Conservation (phyloP, 805 yeast genomes). For the Dipodascus geniculatus region DNA sequence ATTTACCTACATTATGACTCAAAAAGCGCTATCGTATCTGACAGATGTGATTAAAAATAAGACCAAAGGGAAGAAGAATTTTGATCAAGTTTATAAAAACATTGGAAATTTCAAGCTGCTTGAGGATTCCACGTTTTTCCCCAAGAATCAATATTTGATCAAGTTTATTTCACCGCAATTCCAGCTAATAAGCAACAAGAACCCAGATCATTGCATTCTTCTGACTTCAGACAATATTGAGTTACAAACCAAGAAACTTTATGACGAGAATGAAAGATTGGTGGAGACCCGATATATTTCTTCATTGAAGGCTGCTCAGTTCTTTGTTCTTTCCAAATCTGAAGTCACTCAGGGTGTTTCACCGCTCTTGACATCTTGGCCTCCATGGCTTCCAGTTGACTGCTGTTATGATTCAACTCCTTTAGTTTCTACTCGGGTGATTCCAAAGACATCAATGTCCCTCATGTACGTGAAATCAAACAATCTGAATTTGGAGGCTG, state of each 20-base stretch:
- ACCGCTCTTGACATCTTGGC: constrained; percentile 54
- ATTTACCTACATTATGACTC: constrained; percentile 32
- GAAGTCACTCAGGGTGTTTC: constrained; percentile 33
- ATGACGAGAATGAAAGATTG: constrained; percentile 31
- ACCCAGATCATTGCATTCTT: constrained; percentile 47
- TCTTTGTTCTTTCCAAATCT: constrained; percentile 50
- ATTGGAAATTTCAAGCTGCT: not conserved
- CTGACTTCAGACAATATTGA: constrained; percentile 64
- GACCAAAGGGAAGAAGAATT: not conserved
- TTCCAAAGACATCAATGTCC: constrained; percentile 52
- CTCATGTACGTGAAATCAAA: constrained; percentile 46
- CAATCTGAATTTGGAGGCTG: constrained; percentile 21
- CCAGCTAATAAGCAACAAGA: constrained; percentile 46
- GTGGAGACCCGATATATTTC: constrained; percentile 63
- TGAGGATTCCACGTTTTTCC: constrained; percentile 24
- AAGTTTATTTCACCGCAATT: constrained; percentile 73
- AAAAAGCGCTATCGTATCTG: constrained; percentile 38
- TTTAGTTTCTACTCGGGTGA: constrained; percentile 26
- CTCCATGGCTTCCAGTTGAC: constrained; percentile 80
- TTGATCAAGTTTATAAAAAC: not conserved
- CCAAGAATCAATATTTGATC: constrained; percentile 45
- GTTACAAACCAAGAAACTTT: constrained; percentile 54
- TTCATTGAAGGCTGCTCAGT: constrained; percentile 55
- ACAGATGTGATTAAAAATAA: constrained; percentile 32
- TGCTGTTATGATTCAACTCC: constrained; percentile 44